Conservation (phyloP, 345 rosid genomes). For the Salix udensis region DNA sequence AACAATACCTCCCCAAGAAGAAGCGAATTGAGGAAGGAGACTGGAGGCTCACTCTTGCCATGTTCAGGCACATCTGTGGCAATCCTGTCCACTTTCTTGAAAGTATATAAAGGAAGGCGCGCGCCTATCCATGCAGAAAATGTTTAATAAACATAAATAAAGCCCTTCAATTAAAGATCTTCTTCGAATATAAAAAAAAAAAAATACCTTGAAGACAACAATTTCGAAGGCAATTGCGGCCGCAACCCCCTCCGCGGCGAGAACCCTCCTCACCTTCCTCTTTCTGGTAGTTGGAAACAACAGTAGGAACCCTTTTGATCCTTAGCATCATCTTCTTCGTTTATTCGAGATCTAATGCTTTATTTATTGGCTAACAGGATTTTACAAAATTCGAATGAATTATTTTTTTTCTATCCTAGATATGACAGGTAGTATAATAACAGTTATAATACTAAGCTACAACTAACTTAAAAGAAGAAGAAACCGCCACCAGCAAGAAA, state of each 20-base stretch:
- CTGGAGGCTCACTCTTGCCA: slow-evolving; percentile 42
- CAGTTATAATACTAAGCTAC: background rate
- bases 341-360: background rate
- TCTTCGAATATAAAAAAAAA: background rate
- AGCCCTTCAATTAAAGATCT: background rate
- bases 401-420: too few species aligned
- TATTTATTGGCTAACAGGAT: background rate
- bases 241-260: slow-evolving; percentile 61
- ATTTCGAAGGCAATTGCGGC: slow-evolving; percentile 65
- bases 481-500: slow-evolving; percentile 98
- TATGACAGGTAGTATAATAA: background rate
- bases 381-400: background rate
- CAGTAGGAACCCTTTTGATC: slow-evolving; percentile 85
- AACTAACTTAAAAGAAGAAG: slow-evolving; percentile 1
- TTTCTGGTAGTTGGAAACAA: slow-evolving; percentile 76
- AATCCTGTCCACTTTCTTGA: slow-evolving; percentile 43
- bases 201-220: slow-evolving; percentile 70
- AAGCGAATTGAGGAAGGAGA: slow-evolving; percentile 66
- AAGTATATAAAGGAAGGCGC: slow-evolving; percentile 69
- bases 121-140: slow-evolving; percentile 39
- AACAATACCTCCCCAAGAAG: slow-evolving; percentile 74
- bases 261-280: slow-evolving; percentile 60
- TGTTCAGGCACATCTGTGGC: slow-evolving; percentile 16
- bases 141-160: background rate
- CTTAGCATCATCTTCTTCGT: slow-evolving; percentile 50